These are phyloP conservation scores for Gleditsia sinensis DNA, from an alignment of 306 rosid genomes.

Conservation along the genomic window DNA sequence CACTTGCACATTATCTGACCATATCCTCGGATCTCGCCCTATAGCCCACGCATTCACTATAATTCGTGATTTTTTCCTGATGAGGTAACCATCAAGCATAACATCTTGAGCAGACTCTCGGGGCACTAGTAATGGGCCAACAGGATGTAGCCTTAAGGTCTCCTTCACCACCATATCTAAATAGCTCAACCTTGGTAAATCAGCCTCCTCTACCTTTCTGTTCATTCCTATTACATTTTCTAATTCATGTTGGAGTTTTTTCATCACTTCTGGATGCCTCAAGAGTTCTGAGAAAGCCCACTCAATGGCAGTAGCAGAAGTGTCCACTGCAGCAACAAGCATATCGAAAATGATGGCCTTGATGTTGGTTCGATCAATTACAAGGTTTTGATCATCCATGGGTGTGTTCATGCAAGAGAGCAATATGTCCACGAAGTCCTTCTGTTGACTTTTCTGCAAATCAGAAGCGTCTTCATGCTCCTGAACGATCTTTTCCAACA, in stretches of 20 bases:
- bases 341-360: conserved; percentile 44
- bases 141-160: conserved; percentile 41
- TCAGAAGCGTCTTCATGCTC: conserved; percentile 33
- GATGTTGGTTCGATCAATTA: conserved; percentile 36
- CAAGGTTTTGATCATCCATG: conserved; percentile 21
- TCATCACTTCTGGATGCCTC: conserved; percentile 46
- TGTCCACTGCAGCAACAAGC: conserved; percentile 31
- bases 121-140: conserved; percentile 36
- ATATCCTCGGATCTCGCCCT: conserved; percentile 41
- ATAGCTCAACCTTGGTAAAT: conserved; percentile 36
- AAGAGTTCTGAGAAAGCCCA: conserved; percentile 57
- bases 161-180: conserved; percentile 51
- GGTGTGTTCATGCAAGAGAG: conserved; percentile 37
- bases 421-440: conserved; percentile 38
- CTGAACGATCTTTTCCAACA: conserved; percentile 36
- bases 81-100: conserved; percentile 39
- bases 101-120: conserved; percentile 38
- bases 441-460: background rate
- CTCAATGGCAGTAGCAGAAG: conserved; percentile 14
- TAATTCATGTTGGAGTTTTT: conserved; percentile 48
- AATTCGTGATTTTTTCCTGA: conserved; percentile 36
- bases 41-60: conserved; percentile 44
- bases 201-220: conserved; percentile 43
- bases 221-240: conserved; percentile 32
- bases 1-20: conserved; percentile 40